Evolutionary conservation across 305 asterid species (phyloP).

Genomic region (Fraxinus velutina): DNA sequence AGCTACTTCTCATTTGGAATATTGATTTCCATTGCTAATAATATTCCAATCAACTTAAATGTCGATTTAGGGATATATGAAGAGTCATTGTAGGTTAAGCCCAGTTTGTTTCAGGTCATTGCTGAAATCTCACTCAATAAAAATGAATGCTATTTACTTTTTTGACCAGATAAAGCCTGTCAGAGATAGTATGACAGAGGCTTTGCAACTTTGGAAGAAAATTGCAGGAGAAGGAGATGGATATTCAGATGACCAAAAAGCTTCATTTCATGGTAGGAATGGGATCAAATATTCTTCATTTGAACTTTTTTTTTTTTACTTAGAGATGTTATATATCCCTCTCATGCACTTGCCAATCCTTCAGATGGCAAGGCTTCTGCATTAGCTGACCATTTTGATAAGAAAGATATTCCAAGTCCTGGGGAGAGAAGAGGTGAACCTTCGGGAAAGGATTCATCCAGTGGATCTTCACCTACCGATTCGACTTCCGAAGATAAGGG

Average conservation of each 20-base stretch:
- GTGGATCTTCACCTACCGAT: constrained; percentile 56
- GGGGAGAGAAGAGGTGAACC: constrained; percentile 46
- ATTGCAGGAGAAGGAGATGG: constrained; percentile 82
- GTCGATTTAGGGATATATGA: constrained; percentile 17
- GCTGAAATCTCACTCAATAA: constrained; percentile 14
- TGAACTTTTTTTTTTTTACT: constrained; percentile 15
- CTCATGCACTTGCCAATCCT: constrained; percentile 26
- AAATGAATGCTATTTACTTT: constrained; percentile 18
- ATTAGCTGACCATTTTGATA: constrained; percentile 52
- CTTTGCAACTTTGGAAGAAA: constrained; percentile 95
- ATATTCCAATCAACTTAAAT: constrained; percentile 10
- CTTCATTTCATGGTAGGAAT: constrained; percentile 60
- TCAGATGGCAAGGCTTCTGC: constrained; percentile 71
- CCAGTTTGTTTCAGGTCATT: neutral
- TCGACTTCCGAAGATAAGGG: constrained; percentile 48
- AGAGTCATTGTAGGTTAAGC: constrained; percentile 14
- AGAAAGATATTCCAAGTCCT: constrained; percentile 41
- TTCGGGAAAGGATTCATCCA: constrained; percentile 48
- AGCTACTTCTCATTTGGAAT: constrained; percentile 7
- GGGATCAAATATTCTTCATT: constrained; percentile 10
- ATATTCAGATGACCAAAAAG: constrained; percentile 61
- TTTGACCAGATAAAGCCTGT: constrained; percentile 78
- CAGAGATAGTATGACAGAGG: constrained; percentile 89
- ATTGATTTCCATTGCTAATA: constrained; percentile 11
- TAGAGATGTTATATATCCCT: constrained; percentile 20